phyloP scores from a whole-genome alignment of 495 filamentous ascomycete species.

The Penicillium pulvis region DNA sequence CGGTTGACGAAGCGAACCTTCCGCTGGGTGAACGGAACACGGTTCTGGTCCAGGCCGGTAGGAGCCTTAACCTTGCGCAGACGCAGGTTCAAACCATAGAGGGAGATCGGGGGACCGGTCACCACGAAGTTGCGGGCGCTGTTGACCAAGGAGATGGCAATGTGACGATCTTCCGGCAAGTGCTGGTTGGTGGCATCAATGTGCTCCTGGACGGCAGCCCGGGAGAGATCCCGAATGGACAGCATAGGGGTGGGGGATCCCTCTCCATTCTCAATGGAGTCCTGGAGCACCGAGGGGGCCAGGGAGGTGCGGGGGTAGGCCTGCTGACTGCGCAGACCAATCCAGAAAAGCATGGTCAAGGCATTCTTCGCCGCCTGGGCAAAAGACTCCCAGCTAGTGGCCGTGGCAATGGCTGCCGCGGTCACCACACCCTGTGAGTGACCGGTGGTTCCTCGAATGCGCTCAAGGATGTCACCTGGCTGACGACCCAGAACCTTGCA shows the following conservation, averaged over 20 bases:
- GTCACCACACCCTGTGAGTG: conserved; percentile 97
- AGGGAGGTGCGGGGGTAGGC: conserved; percentile 93
- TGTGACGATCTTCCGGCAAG: conserved; percentile 87
- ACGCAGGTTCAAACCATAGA: conserved; percentile 93
- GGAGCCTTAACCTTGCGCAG: conserved; percentile 95
- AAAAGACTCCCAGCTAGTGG: conserved; percentile 88
- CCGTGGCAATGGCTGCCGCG: conserved; percentile 87
- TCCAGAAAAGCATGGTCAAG: conserved; percentile 97
- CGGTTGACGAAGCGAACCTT: conserved; percentile 96
- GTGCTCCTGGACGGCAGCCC: conserved; percentile 84
- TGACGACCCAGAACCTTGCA: conserved; percentile 86
- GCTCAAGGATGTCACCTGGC: conserved; percentile 81
- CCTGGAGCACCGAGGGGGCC: conserved; percentile 87
- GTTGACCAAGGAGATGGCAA: conserved; percentile 93
- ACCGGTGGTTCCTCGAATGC: conserved; percentile 84
- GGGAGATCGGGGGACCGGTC: conserved; percentile 90
- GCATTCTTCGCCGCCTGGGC: conserved; percentile 73
- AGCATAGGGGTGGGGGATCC: conserved; percentile 96
- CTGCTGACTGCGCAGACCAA: conserved; percentile 96
- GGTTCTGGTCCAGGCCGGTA: conserved; percentile 93
- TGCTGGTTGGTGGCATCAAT: conserved; percentile 96
- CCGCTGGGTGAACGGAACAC: conserved; percentile 89
- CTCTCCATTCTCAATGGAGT: conserved; percentile 92
- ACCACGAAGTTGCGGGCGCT: conserved; percentile 96
- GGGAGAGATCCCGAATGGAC: conserved; percentile 89